Percentiles rank a stretch among this genome's conserved stretches.
These are phyloP conservation scores for Nannochloris sp. DNA, from an alignment of 139 green algal genomes.

Conservation along the genomic window DNA sequence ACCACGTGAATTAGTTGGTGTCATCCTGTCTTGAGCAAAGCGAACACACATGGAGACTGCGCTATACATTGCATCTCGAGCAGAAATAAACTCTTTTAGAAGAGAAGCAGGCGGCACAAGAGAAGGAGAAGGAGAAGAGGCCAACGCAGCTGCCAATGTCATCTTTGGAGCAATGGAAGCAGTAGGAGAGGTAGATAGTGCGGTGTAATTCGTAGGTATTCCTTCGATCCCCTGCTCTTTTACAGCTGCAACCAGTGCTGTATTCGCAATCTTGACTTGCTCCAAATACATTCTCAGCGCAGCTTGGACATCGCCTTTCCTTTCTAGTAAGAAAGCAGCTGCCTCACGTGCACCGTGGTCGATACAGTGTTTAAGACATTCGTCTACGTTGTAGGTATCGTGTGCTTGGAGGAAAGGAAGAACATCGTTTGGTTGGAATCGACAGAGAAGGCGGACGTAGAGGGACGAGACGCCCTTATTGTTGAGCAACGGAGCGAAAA, in stretches of 20 bases:
- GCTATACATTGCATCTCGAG: background rate
- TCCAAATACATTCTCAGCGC: constrained; percentile 35
- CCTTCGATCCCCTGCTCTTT: background rate
- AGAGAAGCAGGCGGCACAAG: background rate
- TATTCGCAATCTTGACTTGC: constrained; percentile 15
- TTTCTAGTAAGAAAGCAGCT: constrained; percentile 51
- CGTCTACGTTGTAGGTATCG: constrained; percentile 49
- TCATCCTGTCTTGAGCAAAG: background rate
- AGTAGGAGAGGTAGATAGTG: too few relatives aligned
- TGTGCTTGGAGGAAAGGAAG: constrained; percentile 49
- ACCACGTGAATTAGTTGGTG: too few relatives aligned
- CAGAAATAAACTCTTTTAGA: background rate
- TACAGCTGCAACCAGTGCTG: constrained; percentile 7
- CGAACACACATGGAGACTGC: background rate
- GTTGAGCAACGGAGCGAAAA: background rate
- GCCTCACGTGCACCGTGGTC: constrained; percentile 28
- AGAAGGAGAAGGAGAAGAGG: background rate
- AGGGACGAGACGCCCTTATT: constrained; percentile 19
- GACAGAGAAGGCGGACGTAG: constrained; percentile 47
- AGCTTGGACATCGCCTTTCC: constrained; percentile 37
- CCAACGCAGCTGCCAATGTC: background rate
- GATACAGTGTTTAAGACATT: constrained; percentile 41
- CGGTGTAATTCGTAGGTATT: background rate
- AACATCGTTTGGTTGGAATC: constrained; percentile 42
- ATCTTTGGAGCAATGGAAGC: too few relatives aligned